Percentiles rank a stretch among this genome's conserved stretches.
Conservation (phyloP, 768 basidiomycete species). For the Xerocomellus intermedius region DNA sequence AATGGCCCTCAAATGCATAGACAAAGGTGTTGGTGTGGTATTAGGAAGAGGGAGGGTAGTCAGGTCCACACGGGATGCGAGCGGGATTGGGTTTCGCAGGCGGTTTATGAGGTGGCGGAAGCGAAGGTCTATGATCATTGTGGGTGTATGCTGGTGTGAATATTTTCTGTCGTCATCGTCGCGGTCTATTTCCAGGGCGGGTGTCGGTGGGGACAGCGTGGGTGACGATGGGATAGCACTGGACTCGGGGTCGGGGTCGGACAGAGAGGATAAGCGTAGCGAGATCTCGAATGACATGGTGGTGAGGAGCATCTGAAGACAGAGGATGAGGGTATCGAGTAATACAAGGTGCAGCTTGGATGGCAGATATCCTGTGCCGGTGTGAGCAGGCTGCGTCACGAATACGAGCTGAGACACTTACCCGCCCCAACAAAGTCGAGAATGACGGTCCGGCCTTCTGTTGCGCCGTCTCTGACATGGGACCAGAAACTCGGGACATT, state of each 20-base stretch:
- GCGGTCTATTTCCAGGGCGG: slow-evolving; percentile 26
- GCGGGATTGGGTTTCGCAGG: slow-evolving; percentile 53
- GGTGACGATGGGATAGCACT: slow-evolving; percentile 28
- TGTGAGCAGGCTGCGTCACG: slow-evolving; percentile 11
- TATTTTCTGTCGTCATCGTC: slow-evolving; percentile 19
- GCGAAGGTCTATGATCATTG: slow-evolving; percentile 64
- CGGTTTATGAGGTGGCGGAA: slow-evolving; percentile 52
- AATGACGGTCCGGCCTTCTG: slow-evolving; percentile 60
- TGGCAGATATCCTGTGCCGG: slow-evolving; percentile 50
- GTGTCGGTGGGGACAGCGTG: slow-evolving; percentile 18
- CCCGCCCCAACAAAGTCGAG: slow-evolving; percentile 81
- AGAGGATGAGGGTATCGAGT: slow-evolving; percentile 66
- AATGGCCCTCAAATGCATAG: slow-evolving; percentile 48
- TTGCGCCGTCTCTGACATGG: slow-evolving; percentile 52
- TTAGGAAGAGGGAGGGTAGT: slow-evolving; percentile 56
- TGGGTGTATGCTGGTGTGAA: slow-evolving; percentile 29
- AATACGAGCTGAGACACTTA: slow-evolving; percentile 34
- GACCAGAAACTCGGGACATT: slow-evolving; percentile 61
- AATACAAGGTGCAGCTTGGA: slow-evolving; percentile 62
- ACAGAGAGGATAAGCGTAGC: slow-evolving; percentile 38
- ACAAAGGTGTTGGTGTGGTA: slow-evolving; percentile 54
- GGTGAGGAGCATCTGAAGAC: slow-evolving; percentile 63
- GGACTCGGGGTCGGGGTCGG: slow-evolving; percentile 46
- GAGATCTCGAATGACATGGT: slow-evolving; percentile 67
- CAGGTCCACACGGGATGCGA: slow-evolving; percentile 28